Evolutionary conservation across 208 protist species (phyloP).

Genomic region (Trichomonas tenax): DNA sequence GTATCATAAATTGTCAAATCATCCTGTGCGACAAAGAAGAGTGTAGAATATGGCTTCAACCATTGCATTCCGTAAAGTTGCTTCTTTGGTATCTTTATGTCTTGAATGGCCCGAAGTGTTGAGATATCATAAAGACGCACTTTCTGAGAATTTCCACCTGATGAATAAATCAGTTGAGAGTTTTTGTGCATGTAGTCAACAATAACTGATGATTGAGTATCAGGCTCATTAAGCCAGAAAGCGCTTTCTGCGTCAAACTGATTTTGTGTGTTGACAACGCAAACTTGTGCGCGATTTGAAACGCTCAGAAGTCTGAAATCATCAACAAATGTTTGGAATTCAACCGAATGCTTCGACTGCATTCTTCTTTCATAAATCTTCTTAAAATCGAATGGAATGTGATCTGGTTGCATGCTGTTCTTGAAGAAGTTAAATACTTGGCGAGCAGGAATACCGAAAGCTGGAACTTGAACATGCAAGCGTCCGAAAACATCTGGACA

Average conservation of each 20-base stretch:
- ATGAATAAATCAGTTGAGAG: neutral
- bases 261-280: neutral
- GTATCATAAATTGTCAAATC: neutral
- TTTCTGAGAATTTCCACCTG: neutral
- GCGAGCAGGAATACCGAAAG: no score
- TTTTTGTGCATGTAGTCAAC: neutral
- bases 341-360: neutral
- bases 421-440: no score
- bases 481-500: neutral
- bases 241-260: neutral
- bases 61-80: neutral
- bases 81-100: neutral
- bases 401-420: no score
- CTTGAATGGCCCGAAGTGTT: neutral
- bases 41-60: neutral
- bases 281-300: neutral
- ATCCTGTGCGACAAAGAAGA: neutral
- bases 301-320: neutral
- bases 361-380: no score
- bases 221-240: neutral
- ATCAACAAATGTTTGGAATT: neutral
- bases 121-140: neutral
- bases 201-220: neutral
- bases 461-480: neutral
- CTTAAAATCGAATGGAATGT: no score